Evolutionary conservation across 2,329 filamentous ascomycete genomes (phyloP).

Genomic region (Didymella pomorum): DNA sequence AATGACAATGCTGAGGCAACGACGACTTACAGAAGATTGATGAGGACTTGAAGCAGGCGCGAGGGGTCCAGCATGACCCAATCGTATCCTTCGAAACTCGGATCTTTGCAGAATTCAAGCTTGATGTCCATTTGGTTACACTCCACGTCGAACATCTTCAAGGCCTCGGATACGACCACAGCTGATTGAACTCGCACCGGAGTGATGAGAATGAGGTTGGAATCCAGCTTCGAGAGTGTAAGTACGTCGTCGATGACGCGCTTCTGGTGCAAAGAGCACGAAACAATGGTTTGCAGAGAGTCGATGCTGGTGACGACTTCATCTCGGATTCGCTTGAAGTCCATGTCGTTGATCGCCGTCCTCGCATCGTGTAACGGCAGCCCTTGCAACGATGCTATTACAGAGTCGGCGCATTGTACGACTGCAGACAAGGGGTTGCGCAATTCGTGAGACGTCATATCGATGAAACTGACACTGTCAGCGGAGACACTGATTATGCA

Average conservation of each 20-base stretch:
- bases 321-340: slow-evolving; percentile 22
- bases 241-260: slow-evolving; percentile 54
- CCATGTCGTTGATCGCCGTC: slow-evolving; percentile 14
- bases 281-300: slow-evolving; percentile 42
- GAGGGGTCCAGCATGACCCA: slow-evolving; percentile 44
- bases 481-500: not conserved
- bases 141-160: slow-evolving; percentile 43
- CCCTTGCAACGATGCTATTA: slow-evolving; percentile 33
- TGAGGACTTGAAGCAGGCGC: slow-evolving; percentile 37
- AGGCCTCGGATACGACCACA: slow-evolving; percentile 33
- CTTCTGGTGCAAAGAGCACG: slow-evolving; percentile 53
- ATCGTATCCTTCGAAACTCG: slow-evolving; percentile 50
- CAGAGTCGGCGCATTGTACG: slow-evolving; percentile 54
- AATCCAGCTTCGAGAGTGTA: slow-evolving; percentile 44
- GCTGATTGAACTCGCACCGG: slow-evolving; percentile 34
- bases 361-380: slow-evolving; percentile 5
- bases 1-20: slow-evolving; percentile 29
- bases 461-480: slow-evolving; percentile 37
- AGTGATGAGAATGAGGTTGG: slow-evolving; percentile 38
- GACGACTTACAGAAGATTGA: slow-evolving; percentile 39
- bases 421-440: slow-evolving; percentile 49
- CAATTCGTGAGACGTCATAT: slow-evolving; percentile 51
- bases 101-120: slow-evolving; percentile 49
- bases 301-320: slow-evolving; percentile 41
- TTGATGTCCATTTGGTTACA: slow-evolving; percentile 48